Base-by-base conservation (phyloP, 768 basidiomycete species). In the Pulveroboletus frians region DNA sequence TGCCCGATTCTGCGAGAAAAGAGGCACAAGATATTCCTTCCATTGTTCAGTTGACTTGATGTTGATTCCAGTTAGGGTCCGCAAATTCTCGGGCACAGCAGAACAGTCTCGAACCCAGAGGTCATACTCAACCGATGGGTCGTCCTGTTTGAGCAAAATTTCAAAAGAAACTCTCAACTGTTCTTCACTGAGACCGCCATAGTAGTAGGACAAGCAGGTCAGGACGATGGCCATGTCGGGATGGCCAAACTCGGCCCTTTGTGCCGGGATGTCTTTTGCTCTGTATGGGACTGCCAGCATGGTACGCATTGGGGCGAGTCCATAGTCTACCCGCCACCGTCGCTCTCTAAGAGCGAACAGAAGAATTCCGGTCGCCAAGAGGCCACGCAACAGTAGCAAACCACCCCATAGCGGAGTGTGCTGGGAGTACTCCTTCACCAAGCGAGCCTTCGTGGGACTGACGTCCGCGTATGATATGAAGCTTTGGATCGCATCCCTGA, bases 321-420 rank as follows among this genome's bases (percentile, higher is more conserved):
- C 78, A 52, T 76, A 80, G 39, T 80, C 73, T 0, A 80, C 78
- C 27, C 78, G 58, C 76, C 76, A 80, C 10, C 76, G 69, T 39
- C 65, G 68, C 15, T 70, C 63, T 27, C 57, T 59, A 0, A 80
- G 57, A 1, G 61, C 59, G 40, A 71, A 71, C 2, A 60, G 34
- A 2, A 80, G 61, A 9, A 80, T 69, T 0, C 72, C 74, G 1
- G 65, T 60, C 0, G 64, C 71, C 29, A 80, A 47, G 2, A 79
- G 59, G 2, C 78, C 78, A 1, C 77, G 72, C 9, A 75, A 63
- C 2, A 78, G 62, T 1, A 80, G 64, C 13, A 79, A 45, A 27
- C 58, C 53, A 15, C 58, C 63, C 72, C 74, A 76, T 4, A 62
- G 47, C 11, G 38, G 26, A 4, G 52, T 50, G 42, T 56, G 63